A percentile compares a stretch with the other conserved stretches of the same genome.
Conservation (phyloP, 352 stramenopile genomes). For the Peronospora belbahrii region DNA sequence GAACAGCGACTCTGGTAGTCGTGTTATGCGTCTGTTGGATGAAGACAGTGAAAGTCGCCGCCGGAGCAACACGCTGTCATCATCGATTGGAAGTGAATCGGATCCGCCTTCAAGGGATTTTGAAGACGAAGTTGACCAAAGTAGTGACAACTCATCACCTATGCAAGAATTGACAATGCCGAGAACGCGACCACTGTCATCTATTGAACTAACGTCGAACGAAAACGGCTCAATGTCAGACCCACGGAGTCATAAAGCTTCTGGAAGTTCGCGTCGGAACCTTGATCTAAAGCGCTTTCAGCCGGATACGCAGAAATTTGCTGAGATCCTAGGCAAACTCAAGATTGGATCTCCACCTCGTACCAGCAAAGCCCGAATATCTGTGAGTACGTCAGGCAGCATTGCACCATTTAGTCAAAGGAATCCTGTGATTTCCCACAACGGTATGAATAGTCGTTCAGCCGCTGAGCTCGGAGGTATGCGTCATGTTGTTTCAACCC, state of each 20-base stretch:
- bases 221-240: constrained; percentile 10
- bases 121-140: constrained; percentile 14
- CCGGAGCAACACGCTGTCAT: constrained; percentile 31
- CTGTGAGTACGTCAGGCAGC: constrained; percentile 17
- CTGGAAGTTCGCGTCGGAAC: constrained; percentile 33
- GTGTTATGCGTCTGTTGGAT: constrained; percentile 12
- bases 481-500: constrained; percentile 55
- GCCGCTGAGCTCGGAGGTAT: constrained; percentile 36
- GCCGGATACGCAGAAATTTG: constrained; percentile 64
- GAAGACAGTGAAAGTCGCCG: constrained; percentile 20
- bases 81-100: constrained; percentile 25
- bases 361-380: constrained; percentile 19
- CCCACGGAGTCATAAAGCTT: constrained; percentile 8
- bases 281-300: constrained; percentile 72
- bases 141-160: constrained; percentile 15
- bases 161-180: constrained; percentile 25
- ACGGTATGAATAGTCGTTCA: constrained; percentile 20
- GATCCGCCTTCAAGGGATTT: constrained; percentile 6
- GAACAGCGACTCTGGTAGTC: constrained; percentile 23
- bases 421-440: constrained; percentile 16
- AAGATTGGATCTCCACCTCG: constrained; percentile 42
- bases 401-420: constrained; percentile 24
- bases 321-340: constrained; percentile 65
- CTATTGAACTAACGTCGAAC: constrained; percentile 21
- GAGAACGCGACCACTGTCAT: constrained; percentile 21